Evolutionary conservation across 768 basidiomycete species (phyloP).

Genomic region (Pleurotus giganteus): DNA sequence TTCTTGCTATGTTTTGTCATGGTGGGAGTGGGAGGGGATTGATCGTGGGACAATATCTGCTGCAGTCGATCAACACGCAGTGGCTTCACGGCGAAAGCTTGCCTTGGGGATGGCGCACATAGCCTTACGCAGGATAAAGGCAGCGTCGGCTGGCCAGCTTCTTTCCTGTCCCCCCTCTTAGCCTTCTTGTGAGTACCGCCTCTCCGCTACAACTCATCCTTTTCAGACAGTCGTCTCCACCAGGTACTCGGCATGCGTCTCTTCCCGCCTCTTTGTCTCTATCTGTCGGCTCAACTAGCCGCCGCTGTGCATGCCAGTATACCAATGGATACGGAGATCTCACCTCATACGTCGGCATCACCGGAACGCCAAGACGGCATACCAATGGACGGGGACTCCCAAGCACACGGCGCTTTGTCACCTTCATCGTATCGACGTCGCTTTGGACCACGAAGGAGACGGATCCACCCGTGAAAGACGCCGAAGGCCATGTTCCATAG

Average conservation of each 20-base stretch:
- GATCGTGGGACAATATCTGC: neutral
- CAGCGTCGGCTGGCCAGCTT: too few relatives aligned
- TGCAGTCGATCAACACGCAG: too few relatives aligned
- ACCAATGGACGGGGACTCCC: neutral
- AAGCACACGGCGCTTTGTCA: neutral
- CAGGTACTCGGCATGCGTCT: neutral
- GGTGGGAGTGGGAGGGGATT: neutral
- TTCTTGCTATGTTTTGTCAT: constrained; percentile 94
- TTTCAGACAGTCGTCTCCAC: neutral
- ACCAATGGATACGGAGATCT: neutral
- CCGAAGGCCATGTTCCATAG: too few relatives aligned
- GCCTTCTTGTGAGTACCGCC: too few relatives aligned
- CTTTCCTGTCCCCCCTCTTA: too few relatives aligned
- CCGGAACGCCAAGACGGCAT: neutral
- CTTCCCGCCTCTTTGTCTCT: neutral
- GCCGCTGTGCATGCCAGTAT: neutral
- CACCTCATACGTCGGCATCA: neutral
- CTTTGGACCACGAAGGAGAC: constrained; percentile 2
- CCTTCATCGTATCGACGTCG: neutral
- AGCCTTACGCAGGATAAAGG: too few relatives aligned
- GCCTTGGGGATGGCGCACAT: too few relatives aligned
- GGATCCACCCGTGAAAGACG: neutral
- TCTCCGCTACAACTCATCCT: too few relatives aligned
- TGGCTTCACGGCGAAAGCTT: too few relatives aligned
- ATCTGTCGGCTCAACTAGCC: neutral